Evolutionary conservation across 108 stramenopile genomes (phyloP), one percentile per base, ranked within the genome.

Genomic region (Nitzschia sp.): DNA sequence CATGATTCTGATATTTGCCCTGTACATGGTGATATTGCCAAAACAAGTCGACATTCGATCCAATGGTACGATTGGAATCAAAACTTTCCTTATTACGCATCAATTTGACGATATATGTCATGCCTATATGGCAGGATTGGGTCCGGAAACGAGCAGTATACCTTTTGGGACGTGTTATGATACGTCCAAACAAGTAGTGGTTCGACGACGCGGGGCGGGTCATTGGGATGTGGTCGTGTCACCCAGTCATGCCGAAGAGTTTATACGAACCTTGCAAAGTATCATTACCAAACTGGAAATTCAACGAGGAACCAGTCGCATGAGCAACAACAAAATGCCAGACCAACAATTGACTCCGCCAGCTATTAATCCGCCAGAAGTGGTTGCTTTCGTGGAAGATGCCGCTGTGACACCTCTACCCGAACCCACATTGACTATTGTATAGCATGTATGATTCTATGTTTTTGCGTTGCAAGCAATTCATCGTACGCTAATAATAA

Each of bases 61-160:
- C 46, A 64, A 74, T 57, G 73, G 73, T 6, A 66, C 46, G 9
- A 59, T 74, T 58, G 73, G 64, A 2, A 66, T 74, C 64, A 74
- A 74, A 42, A 74, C 73, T 13, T 64, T 58, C 11, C 47, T 74
- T 2, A 26, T 66, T 31, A 74, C 73, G 19, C 66, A 59, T 23
- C 62, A 74, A 31, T 66, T 74, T 25, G 49, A 32, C 4, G 48
- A 60, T 56, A 57, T 74, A 31, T 51, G 55, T 26, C 57, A 64
- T 30, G 73, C 73, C 3, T 59, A 59, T 36, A 0, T n/a, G 34
- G 57, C 56, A 17, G 28, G 36, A 49, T 32, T 29, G 19, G 32
- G 30, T 33, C 32, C 5, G 13, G 73, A 49, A 26, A 25, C 6
- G 25, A 27, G 59, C 2, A 13, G 29, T 23, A 15, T 45, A 19